A percentile compares a stretch with the other conserved stretches of the same genome.
Conservation (phyloP, 805 yeast genomes). For the Hanseniaspora valbyensis region DNA sequence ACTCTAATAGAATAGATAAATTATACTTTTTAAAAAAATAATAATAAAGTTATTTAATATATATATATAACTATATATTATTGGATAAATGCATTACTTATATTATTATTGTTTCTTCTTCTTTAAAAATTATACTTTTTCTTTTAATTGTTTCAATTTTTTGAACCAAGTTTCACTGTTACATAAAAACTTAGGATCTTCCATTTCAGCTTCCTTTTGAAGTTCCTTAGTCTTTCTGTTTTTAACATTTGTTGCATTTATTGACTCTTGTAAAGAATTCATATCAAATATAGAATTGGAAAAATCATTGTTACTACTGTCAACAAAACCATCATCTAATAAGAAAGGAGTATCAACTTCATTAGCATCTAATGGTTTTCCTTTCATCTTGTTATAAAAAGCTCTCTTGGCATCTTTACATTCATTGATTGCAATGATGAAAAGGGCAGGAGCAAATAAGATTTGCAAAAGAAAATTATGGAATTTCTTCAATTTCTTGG, state of each 20-base stretch:
- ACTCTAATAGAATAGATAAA: neutral
- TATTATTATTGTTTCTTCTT: neutral
- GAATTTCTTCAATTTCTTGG: constrained; percentile 36
- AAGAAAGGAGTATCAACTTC: constrained; percentile 75
- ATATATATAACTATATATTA: neutral
- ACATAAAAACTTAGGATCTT: constrained; percentile 40
- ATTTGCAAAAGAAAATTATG: constrained; percentile 46
- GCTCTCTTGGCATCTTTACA: constrained; percentile 57
- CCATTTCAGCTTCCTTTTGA: constrained; percentile 53
- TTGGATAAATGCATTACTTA: neutral
- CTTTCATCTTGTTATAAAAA: constrained; percentile 53
- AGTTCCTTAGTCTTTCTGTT: constrained; percentile 29
- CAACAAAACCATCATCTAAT: constrained; percentile 59
- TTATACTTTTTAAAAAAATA: too few relatives aligned
- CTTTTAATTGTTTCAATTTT: neutral
- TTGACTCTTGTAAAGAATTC: constrained; percentile 18
- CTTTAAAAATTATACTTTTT: neutral
- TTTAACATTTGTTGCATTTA: constrained; percentile 30
- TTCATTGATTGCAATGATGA: constrained; percentile 53
- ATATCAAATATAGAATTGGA: constrained; percentile 23
- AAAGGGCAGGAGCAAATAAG: constrained; percentile 57
- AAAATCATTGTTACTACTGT: constrained; percentile 26
- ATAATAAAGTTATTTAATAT: too few relatives aligned
- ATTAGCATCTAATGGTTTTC: constrained; percentile 66
- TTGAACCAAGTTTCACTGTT: neutral